These are phyloP conservation scores for Carpinus viminea DNA, from an alignment of 306 rosid species.

Conservation along the genomic window DNA sequence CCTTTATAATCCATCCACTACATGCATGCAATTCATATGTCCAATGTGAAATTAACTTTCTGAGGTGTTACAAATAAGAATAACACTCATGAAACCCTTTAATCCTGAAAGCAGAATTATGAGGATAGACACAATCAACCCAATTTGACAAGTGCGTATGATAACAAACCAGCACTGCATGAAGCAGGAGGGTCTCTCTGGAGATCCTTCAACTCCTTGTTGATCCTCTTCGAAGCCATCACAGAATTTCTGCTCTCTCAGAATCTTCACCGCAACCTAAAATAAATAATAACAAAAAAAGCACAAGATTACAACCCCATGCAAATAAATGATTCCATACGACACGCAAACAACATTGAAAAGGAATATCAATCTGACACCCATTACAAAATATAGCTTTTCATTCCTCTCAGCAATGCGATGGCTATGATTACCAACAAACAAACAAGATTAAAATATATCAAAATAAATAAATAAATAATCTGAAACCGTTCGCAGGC, in stretches of 20 bases:
- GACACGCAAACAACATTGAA: no score
- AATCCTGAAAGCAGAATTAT: neutral
- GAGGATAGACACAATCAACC: neutral
- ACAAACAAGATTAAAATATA: neutral
- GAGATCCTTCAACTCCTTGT: slow-evolving; percentile 56
- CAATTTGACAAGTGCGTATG: neutral
- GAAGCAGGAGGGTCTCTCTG: slow-evolving; percentile 55
- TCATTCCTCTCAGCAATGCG: neutral
- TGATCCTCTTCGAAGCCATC: slow-evolving; percentile 53
- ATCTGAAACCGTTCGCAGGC: neutral
- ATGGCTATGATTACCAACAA: neutral
- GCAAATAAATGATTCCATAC: neutral
- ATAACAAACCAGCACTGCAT: slow-evolving; percentile 50
- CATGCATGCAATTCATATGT: no score
- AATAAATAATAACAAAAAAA: neutral
- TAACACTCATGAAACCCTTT: neutral
- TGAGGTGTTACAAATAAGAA: no score
- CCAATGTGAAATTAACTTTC: no score
- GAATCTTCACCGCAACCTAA: neutral
- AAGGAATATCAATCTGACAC: neutral
- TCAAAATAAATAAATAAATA: neutral
- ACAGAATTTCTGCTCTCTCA: neutral
- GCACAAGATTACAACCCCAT: neutral
- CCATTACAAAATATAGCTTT: neutral
- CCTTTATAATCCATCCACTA: no score